Base-by-base conservation (phyloP, 257 asterid genomes). In the Gardenia jasminoides region DNA sequence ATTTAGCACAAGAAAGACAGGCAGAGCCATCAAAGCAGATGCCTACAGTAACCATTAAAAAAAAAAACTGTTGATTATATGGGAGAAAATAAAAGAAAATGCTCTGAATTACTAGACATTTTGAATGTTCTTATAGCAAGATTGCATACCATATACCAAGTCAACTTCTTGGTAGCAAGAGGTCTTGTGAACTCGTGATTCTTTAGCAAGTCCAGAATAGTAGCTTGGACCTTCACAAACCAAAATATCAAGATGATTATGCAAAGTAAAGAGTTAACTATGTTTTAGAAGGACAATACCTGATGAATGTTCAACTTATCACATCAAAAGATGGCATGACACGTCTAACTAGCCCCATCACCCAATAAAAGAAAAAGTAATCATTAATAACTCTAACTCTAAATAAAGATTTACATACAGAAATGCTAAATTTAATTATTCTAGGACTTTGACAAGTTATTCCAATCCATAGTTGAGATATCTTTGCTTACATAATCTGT, bases 211-310 rank as follows among this genome's bases (percentile, higher is more conserved):
- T 75, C 72, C 76, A 75, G 76, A 48, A 88, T 65, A 58, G 77
- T 67, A 43, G 77, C 85, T 86, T 83, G 85, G 68, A 84, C 79
- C 92, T 88, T 83, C 80, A 79, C 39, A 70, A 61, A 76, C 58
- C 12, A 67, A 73, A 43, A 43, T 19, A 26, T 54, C n/a, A 16
- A 56, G n/a, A 56, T 4, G 6, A 2, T 56, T 56, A 56, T 56
- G 24, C 78, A 56, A 58, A 75, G 41, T 8, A 75, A 10, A 46
- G 58, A 58, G 41, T 16, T 58, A 48, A 59, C 28, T 39, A 58
- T 39, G 56, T 10, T 48, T 73, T 52, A 28, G 8, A 72, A 56
- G 10, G 44, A 33, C 26, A 3, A 24, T 56, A 58, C 43, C 9
- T 0, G 17, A 0, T 10, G 24, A 73, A 19, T 20, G 61, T 74